Evolutionary conservation across 306 rosid genomes (phyloP).

Genomic region (Vigna angularis): DNA sequence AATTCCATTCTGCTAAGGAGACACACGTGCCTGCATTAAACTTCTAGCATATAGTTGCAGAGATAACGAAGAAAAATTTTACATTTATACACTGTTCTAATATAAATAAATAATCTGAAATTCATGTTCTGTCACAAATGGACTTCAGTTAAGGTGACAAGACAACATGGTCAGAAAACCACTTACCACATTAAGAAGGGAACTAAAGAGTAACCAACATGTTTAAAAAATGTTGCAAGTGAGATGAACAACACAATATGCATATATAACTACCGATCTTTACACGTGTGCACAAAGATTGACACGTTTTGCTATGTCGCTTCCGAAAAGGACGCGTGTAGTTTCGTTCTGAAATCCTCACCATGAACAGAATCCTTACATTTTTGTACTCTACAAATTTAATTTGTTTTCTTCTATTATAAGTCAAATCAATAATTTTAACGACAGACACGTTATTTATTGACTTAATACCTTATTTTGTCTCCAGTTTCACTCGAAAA

Average conservation of each 20-base stretch:
- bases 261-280: neutral
- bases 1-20: neutral
- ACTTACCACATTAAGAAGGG: neutral
- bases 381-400: neutral
- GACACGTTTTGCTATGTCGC: constrained; percentile 43
- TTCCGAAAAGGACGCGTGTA: constrained; percentile 33
- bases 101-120: constrained; percentile 10
- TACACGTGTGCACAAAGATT: neutral
- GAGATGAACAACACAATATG: constrained; percentile 8
- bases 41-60: constrained; percentile 13
- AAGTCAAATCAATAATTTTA: too few species aligned
- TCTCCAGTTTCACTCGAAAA: too few species aligned
- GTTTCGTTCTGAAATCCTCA: neutral
- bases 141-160: neutral
- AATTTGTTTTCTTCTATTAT: neutral
- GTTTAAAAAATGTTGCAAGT: neutral
- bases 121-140: constrained; percentile 4
- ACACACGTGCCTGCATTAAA: neutral
- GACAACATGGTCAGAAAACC: neutral
- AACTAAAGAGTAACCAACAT: neutral
- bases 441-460: too few species aligned
- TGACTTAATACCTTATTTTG: too few species aligned
- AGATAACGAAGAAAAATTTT: neutral
- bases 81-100: neutral
- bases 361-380: neutral